Conservation (phyloP, 768 basidiomycete genomes). For the Mycena vulgaris region DNA sequence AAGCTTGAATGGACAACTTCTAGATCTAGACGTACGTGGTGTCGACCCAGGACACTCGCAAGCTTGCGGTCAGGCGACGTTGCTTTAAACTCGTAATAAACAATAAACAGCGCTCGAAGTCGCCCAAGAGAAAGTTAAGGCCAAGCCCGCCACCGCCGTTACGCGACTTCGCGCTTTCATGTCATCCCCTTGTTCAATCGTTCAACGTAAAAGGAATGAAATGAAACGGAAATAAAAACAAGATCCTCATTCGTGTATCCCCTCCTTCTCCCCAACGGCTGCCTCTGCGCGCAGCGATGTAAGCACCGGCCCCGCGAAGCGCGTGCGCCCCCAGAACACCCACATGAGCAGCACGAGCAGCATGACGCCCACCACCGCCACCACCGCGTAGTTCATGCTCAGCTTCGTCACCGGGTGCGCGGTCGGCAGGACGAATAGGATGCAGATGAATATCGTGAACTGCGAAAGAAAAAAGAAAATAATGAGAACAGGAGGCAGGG, state of each 20-base stretch:
- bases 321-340: slow-evolving; percentile 62
- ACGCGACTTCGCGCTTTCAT: too few species aligned
- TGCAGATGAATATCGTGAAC: slow-evolving; percentile 69
- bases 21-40: slow-evolving; percentile 5
- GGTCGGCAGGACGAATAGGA: slow-evolving; percentile 72
- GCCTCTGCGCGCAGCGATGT: slow-evolving; percentile 41
- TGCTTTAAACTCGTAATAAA: not conserved
- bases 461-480: too few species aligned
- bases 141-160: too few species aligned
- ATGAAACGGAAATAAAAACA: too few species aligned
- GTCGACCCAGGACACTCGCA: slow-evolving; percentile 20
- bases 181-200: not conserved
- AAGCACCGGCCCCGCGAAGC: slow-evolving; percentile 62
- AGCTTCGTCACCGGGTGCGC: slow-evolving; percentile 62
- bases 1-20: too few species aligned
- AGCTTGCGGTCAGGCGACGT: not conserved
- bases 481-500: not conserved
- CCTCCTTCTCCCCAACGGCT: not conserved
- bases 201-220: too few species aligned
- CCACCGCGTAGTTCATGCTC: slow-evolving; percentile 73
- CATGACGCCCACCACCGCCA: slow-evolving; percentile 64
- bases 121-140: too few species aligned
- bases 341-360: slow-evolving; percentile 63
- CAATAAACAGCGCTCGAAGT: not conserved
- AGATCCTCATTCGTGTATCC: not conserved